Conservation (phyloP, 768 basidiomycete genomes). For the Gyrodon lividus region DNA sequence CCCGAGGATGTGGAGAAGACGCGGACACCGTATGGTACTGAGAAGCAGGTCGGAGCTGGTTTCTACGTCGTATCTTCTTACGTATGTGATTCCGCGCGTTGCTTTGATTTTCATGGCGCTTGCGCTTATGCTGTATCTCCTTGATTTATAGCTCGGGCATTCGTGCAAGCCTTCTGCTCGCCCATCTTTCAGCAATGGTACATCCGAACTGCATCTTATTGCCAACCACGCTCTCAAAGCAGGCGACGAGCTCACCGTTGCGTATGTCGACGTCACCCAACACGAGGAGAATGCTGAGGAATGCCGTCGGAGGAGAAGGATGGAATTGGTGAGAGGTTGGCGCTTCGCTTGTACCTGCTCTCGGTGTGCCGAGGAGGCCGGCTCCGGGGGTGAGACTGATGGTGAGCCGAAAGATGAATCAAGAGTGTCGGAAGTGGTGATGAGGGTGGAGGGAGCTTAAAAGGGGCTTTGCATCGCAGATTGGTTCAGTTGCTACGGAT, state of each 20-base stretch:
- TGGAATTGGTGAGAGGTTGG: conserved; percentile 81
- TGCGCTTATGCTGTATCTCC: background rate
- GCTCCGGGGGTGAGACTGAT: conserved; percentile 26
- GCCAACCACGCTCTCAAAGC: conserved; percentile 65
- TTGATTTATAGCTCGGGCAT: conserved; percentile 51
- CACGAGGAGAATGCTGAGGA: conserved; percentile 52
- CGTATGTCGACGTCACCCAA: conserved; percentile 70
- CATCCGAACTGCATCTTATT: conserved; percentile 66
- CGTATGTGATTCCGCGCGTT: conserved; percentile 33
- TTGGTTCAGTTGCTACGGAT: conserved; percentile 2
- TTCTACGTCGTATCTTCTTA: conserved; percentile 79
- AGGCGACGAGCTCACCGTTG: conserved; percentile 74
- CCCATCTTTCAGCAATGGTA: conserved; percentile 64
- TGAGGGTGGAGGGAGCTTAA: conserved; percentile 28
- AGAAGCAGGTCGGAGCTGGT: conserved; percentile 72
- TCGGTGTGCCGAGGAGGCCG: conserved; percentile 58
- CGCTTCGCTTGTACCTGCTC: conserved; percentile 73
- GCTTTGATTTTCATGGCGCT: background rate
- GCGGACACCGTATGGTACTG: conserved; percentile 74
- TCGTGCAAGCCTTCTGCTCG: conserved; percentile 70
- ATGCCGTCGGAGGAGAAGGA: conserved; percentile 62
- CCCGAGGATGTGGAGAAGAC: conserved; percentile 75
- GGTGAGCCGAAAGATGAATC: conserved; percentile 52
- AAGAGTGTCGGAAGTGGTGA: conserved; percentile 39
- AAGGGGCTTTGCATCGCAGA: background rate